Base-by-base conservation (phyloP, 257 asterid species). In the Knoxia roxburghii region DNA sequence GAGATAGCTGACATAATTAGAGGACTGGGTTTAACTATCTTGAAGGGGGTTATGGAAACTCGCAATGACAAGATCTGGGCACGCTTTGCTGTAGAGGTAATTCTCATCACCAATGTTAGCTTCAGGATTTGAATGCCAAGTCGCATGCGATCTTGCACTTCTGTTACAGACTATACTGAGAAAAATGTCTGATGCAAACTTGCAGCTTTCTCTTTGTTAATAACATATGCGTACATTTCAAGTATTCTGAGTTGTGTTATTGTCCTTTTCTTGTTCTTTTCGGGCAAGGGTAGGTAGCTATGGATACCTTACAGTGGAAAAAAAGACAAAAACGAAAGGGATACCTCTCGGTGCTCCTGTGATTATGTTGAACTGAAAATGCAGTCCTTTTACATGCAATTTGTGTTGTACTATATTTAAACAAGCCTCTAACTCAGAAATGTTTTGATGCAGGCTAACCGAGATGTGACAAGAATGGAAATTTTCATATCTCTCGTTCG, bases 1-100 rank as follows among this genome's bases (percentile, higher is more conserved):
- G 98, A 92, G 76, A 89, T 92, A 79, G 97, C 98, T 32, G 98
- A 89, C 80, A 83, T 89, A 68, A 84, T 92, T 74, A 79, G 95
- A 83, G 96, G 97, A 23, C 82, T 89, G 65, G 97, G 97, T 58
- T 71, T 92, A 72, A 87, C 96, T 70, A 92, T 92, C 64, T 83
- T 92, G 68, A 92, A 87, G 83, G 98, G 98, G 50, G 84, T 86
- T 40, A 89, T 91, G 96, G 96, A 89, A 86, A 83, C 85, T 68
- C 84, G 83, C 46, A 79, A 83, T 24, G 91, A 84, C 80, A 91
- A 91, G 75, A 89, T 87, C 29, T 91, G 95, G 98, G 95, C 95
- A 50, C 95, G 87, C 39, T 91, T 91, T 79, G 73, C 86, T 50
- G 96, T 91, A 9, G 98, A 91, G 97, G 98, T 91, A 79, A 70